Base-by-base conservation (phyloP, 208 protist species). In the Trypanosoma boissoni region DNA sequence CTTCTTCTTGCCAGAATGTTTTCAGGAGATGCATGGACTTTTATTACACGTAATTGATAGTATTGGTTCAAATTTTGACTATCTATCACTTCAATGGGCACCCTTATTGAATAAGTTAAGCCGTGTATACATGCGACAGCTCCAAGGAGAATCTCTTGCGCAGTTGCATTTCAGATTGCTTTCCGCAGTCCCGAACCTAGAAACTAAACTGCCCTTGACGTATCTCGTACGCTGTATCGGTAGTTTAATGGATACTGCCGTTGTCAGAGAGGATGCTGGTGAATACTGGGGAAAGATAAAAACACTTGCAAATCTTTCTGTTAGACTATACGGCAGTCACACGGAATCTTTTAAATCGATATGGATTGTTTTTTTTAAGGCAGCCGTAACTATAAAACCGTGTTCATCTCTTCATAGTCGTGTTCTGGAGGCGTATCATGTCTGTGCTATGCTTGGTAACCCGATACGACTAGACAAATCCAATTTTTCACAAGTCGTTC, bases 291-390 rank as follows among this genome's bases (percentile, higher is more conserved):
- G 31, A 46, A 56, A 29, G 9, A 69, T 90, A 48, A 54, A 59
- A 31, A n/a, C n/a, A 0, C 65, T 87, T 2, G 72, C 80, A 9
- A 26, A 32, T 16, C 63, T 74, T 27, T 76, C 74, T 2, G 23
- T 89, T 14, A 68, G 74, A 3, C 72, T 92, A 21, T 83, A 81
- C 34, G 81, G 86, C 9, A 72, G 74, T 56, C 58, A 67, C 34
- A n/a, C 58, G 8, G 24, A 49, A 7, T 76, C 81, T 48, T 48
- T 80, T 31, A 81, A 59, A 5, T 65, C 77, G 24, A 41, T 88
- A 7, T 92, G 86, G 86, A 60, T 79, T 16, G 49, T 87, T 50
- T 74, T 89, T 53, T 63, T 92, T 20, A 92, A 92, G 58, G 82
- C 66, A 18, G 86, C 86, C 2, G 65, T 92, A 44, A 89, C 73